Evolutionary conservation across 2,329 filamentous ascomycete genomes (phyloP).

Genomic region (Trichoderma asperellum): DNA sequence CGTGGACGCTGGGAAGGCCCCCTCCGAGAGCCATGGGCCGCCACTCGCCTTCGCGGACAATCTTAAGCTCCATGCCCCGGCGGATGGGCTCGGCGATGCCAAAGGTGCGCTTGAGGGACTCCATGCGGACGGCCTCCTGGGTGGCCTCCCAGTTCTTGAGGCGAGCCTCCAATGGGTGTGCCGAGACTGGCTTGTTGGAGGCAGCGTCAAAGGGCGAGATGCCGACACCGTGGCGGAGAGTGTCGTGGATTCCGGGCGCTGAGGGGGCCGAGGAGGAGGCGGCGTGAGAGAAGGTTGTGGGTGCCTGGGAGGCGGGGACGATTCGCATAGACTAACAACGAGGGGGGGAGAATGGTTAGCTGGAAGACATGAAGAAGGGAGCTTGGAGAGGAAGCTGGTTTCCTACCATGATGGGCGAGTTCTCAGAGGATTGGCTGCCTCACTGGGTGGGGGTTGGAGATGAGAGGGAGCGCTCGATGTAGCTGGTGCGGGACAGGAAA

Average conservation of each 20-base stretch:
- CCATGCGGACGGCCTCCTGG: conserved; percentile 86
- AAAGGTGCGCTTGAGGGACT: conserved; percentile 81
- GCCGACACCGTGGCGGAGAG: conserved; percentile 80
- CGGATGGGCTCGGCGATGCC: conserved; percentile 92
- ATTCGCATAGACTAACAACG: conserved; percentile 81
- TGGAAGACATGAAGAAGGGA: conserved; percentile 17
- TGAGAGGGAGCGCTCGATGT: background rate
- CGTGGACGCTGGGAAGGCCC: conserved; percentile 70
- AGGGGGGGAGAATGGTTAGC: conserved; percentile 26
- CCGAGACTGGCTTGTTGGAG: conserved; percentile 54
- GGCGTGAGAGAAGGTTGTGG: conserved; percentile 64
- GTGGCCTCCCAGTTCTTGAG: conserved; percentile 89
- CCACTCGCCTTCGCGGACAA: conserved; percentile 80
- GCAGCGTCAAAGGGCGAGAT: conserved; percentile 58
- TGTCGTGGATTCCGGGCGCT: conserved; percentile 90
- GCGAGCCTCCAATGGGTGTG: conserved; percentile 90
- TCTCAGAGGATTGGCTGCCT: background rate
- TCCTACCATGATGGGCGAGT: conserved; percentile 54
- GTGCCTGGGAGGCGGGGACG: conserved; percentile 71
- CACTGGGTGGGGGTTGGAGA: background rate
- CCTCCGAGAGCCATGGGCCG: conserved; percentile 70
- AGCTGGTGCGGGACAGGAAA: background rate
- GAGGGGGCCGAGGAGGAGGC: conserved; percentile 76
- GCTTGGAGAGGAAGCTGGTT: conserved; percentile 15
- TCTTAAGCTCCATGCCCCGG: conserved; percentile 93